phyloP scores from a whole-genome alignment of 176 grass and related monocot species.

The Tuctoria greenei region DNA sequence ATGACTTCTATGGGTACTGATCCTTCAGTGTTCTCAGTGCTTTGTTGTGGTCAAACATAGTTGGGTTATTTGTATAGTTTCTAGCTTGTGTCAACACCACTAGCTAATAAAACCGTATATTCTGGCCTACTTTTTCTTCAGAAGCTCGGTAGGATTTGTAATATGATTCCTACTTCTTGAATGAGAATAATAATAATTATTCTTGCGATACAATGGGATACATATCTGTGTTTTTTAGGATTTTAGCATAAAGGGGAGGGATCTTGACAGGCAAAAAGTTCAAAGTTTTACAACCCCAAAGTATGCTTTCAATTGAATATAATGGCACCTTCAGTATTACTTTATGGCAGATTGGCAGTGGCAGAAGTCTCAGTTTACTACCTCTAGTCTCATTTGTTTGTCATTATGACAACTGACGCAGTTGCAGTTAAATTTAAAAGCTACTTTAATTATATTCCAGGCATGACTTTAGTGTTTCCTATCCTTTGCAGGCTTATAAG shows the following conservation, averaged over 20 bases:
- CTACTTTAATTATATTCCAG: neutral
- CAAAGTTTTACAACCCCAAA: slow-evolving; percentile 8
- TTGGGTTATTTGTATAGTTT: slow-evolving; percentile 9
- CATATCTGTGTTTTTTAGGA: too few species aligned
- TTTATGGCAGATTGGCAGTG: neutral
- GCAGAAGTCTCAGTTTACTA: neutral
- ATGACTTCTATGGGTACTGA: neutral
- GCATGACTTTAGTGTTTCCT: neutral
- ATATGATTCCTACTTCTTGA: slow-evolving; percentile 11
- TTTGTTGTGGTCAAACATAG: neutral
- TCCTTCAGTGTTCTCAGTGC: neutral
- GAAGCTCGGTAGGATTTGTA: slow-evolving; percentile 14
- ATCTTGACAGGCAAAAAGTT: too few species aligned
- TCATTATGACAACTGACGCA: neutral
- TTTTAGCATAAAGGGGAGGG: too few species aligned
- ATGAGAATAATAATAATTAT: slow-evolving; percentile 25
- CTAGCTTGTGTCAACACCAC: neutral
- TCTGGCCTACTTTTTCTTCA: neutral
- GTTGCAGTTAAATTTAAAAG: neutral
- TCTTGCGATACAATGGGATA: too few species aligned
- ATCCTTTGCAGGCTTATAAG: slow-evolving; percentile 59
- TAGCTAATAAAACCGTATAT: neutral
- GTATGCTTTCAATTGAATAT: neutral
- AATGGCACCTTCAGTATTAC: slow-evolving; percentile 19
- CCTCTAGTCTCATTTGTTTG: neutral